phyloP scores from a whole-genome alignment of 1,284 basidiomycete genomes.

The Ustilago xerochloae region DNA sequence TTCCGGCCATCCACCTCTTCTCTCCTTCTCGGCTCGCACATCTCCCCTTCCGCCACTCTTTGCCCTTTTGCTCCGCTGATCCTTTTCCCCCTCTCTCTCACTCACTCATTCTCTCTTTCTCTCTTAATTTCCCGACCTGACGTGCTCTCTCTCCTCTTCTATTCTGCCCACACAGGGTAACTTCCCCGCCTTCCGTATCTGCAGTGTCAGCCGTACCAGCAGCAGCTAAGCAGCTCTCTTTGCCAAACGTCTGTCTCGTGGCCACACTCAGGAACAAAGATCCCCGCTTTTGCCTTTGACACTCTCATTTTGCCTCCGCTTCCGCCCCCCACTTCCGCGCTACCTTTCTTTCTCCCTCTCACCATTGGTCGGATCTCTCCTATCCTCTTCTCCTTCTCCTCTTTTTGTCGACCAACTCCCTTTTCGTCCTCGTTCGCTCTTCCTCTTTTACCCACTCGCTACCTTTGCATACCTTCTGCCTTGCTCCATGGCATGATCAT shows the following conservation, averaged over 20 bases:
- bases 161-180: too few relatives aligned
- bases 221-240: not conserved
- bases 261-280: constrained; percentile 14
- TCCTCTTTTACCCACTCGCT: not conserved
- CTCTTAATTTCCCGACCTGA: not conserved
- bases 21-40: too few relatives aligned
- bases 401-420: too few relatives aligned
- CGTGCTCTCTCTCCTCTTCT: not conserved
- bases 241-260: constrained; percentile 3
- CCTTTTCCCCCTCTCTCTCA: not conserved
- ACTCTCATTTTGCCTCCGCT: not conserved
- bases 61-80: not conserved
- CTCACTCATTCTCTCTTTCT: not conserved
- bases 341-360: not conserved
- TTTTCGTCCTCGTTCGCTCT: not conserved
- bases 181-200: not conserved
- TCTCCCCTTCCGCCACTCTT: too few relatives aligned
- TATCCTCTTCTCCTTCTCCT: constrained; percentile 1
- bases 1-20: too few relatives aligned
- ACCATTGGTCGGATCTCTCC: constrained; percentile 2
- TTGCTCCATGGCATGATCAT: not conserved
- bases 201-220: not conserved
- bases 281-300: not conserved
- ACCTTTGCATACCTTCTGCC: not conserved
- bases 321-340: not conserved